These are phyloP conservation scores for Globisporangium radiosum DNA, from an alignment of 352 stramenopile genomes.

Conservation along the genomic window DNA sequence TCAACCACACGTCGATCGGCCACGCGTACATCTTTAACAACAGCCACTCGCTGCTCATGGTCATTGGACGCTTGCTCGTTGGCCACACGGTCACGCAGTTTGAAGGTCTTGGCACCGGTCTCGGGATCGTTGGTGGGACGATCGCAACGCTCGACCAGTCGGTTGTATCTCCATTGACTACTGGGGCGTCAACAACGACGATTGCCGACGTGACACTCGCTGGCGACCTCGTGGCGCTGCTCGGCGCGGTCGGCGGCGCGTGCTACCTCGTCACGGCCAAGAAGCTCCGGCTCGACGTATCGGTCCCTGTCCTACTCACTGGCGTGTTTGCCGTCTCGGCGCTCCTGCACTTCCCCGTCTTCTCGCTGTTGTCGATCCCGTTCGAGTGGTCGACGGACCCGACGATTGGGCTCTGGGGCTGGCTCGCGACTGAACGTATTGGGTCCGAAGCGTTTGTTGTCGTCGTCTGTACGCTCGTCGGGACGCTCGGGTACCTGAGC, in stretches of 20 bases:
- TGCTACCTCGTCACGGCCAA: constrained; percentile 79
- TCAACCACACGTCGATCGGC: constrained; percentile 67
- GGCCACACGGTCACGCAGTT: constrained; percentile 51
- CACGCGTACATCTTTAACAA: constrained; percentile 85
- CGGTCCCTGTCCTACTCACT: constrained; percentile 21
- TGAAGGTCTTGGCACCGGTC: constrained; percentile 56
- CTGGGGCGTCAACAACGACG: background rate
- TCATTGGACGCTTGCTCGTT: constrained; percentile 60
- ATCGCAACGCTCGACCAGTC: constrained; percentile 57
- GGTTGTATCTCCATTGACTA: background rate
- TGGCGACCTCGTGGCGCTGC: constrained; percentile 50
- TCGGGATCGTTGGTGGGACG: constrained; percentile 64
- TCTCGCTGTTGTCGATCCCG: constrained; percentile 6
- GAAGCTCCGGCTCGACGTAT: constrained; percentile 63
- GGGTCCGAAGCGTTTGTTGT: constrained; percentile 77
- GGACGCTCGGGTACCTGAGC: constrained; percentile 87
- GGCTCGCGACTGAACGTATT: constrained; percentile 59
- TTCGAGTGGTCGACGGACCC: constrained; percentile 41
- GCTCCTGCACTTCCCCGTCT: constrained; percentile 7
- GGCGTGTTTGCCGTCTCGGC: constrained; percentile 48
- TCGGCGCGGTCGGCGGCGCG: constrained; percentile 57
- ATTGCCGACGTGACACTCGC: constrained; percentile 15
- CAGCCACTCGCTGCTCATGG: constrained; percentile 69
- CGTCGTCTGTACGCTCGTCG: constrained; percentile 82
- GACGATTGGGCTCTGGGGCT: constrained; percentile 78